A percentile compares a stretch with the other conserved stretches of the same genome.
phyloP scores from a whole-genome alignment of 192 early-diverging fungal genomes.

The Backusella westeae region DNA sequence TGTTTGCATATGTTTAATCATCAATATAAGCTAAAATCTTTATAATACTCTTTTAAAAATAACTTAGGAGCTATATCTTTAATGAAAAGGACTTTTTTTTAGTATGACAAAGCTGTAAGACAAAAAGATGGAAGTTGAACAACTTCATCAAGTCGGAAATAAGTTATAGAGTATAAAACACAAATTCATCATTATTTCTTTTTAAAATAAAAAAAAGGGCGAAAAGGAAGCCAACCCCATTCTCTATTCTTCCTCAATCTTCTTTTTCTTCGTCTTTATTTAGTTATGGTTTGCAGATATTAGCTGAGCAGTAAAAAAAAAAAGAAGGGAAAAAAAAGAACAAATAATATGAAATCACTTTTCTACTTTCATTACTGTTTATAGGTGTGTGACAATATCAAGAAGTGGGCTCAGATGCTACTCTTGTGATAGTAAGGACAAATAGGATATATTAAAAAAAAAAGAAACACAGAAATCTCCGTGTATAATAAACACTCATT shows the following conservation, averaged over 20 bases:
- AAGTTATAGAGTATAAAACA: too few species aligned
- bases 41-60: too few species aligned
- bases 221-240: too few species aligned
- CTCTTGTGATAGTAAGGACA: background rate
- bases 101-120: background rate
- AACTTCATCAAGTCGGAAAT: too few species aligned
- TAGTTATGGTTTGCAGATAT: too few species aligned
- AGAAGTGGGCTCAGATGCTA: background rate
- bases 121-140: background rate
- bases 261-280: too few species aligned
- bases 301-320: background rate
- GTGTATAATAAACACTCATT: background rate
- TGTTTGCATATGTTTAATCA: too few species aligned
- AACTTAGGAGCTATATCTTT: background rate
- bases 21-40: too few species aligned
- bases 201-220: too few species aligned
- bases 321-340: background rate
- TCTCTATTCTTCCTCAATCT: too few species aligned
- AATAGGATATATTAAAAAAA: background rate
- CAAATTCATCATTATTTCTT: too few species aligned
- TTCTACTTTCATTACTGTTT: background rate
- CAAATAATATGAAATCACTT: background rate
- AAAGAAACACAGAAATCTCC: background rate
- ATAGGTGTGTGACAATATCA: background rate
- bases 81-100: background rate